Conservation (phyloP, 164 flowering plant species). For the Stephania yunnanensis region DNA sequence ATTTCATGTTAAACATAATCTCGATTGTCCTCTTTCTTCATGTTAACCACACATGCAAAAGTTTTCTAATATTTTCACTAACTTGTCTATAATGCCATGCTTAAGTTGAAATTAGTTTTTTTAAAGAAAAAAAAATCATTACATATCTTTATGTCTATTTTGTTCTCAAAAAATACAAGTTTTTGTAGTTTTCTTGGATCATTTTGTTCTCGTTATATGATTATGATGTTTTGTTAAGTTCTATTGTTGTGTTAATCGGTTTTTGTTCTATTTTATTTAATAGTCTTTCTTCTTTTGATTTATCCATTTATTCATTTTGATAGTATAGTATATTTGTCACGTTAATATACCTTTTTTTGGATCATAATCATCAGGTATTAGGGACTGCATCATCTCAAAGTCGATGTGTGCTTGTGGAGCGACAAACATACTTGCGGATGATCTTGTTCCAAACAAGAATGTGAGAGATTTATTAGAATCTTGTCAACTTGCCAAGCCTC, state of each 20-base stretch:
- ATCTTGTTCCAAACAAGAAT: constrained; percentile 96
- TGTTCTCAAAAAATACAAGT: not conserved
- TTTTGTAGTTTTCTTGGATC: not conserved
- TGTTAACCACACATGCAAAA: not conserved
- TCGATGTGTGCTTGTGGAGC: constrained; percentile 84
- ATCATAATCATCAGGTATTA: constrained; percentile 41
- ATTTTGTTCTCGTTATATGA: not conserved
- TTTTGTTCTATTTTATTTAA: not conserved
- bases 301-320: not conserved
- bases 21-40: not conserved
- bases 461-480: no score
- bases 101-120: not conserved
- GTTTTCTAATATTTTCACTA: not conserved
- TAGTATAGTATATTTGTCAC: not conserved
- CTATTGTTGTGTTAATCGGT: not conserved
- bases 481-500: no score
- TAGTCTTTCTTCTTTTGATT: not conserved
- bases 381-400: constrained; percentile 73
- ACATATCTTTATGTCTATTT: not conserved
- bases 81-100: not conserved
- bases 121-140: no score
- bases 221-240: not conserved
- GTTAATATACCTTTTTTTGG: not conserved
- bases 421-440: constrained; percentile 80
- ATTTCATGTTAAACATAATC: no score